These are phyloP conservation scores for Eucommia ulmoides DNA, from an alignment of 257 asterid genomes.

Conservation along the genomic window DNA sequence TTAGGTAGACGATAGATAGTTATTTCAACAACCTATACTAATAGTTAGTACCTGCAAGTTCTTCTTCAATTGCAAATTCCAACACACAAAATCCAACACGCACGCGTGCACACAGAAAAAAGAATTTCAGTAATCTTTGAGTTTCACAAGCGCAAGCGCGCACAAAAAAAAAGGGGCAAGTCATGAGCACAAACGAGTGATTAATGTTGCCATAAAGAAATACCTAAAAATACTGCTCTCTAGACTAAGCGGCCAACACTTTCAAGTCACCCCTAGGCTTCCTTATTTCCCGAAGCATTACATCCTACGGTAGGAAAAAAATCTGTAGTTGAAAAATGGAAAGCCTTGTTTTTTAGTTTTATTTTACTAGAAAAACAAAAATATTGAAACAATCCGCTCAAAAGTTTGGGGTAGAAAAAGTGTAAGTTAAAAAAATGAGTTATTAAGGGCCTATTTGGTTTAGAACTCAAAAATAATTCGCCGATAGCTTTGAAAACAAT, in stretches of 20 bases:
- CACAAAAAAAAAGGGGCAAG: neutral
- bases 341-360: neutral
- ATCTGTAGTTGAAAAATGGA: neutral
- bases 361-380: neutral
- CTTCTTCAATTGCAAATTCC: constrained; percentile 52
- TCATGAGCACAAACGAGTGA: neutral
- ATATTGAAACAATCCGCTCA: constrained; percentile 2
- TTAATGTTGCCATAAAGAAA: neutral
- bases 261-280: constrained; percentile 68
- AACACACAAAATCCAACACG: too few species aligned
- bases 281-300: constrained; percentile 57
- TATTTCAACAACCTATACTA: constrained; percentile 74
- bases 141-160: too few species aligned
- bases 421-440: too few species aligned
- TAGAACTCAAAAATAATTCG: too few species aligned
- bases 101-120: too few species aligned
- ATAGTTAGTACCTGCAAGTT: constrained; percentile 66
- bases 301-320: constrained; percentile 41
- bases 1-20: too few species aligned
- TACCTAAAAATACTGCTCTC: constrained; percentile 80
- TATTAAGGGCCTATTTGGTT: too few species aligned
- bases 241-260: constrained; percentile 73
- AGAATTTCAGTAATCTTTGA: constrained; percentile 1
- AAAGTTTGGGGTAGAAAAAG: too few species aligned
- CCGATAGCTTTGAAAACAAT: too few species aligned